Percentiles rank a stretch among this genome's conserved stretches.
Evolutionary conservation across 768 basidiomycete species (phyloP).

Genomic region (Mycena leptocephala): DNA sequence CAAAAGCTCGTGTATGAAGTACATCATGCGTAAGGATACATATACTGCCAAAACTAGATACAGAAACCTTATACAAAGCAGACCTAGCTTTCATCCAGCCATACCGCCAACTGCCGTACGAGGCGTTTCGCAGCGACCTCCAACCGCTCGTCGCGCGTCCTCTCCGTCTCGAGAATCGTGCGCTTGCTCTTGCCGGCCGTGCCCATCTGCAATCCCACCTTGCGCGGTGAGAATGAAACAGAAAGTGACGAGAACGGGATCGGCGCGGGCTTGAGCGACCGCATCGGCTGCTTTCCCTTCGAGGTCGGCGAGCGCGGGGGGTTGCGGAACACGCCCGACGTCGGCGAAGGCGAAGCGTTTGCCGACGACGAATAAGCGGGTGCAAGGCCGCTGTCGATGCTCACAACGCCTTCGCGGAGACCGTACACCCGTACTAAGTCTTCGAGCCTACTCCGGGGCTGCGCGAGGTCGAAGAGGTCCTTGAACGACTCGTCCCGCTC

Average conservation of each 20-base stretch:
- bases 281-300: conserved; percentile 21
- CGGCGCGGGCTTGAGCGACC: conserved; percentile 39
- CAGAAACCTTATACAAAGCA: background rate
- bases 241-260: conserved; percentile 57
- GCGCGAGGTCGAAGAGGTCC: conserved; percentile 84
- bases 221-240: conserved; percentile 61
- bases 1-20: background rate
- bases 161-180: conserved; percentile 69
- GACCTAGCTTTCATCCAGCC: conserved; percentile 48
- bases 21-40: background rate
- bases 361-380: conserved; percentile 6
- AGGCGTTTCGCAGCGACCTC: conserved; percentile 71
- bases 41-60: background rate
- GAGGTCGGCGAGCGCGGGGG: background rate
- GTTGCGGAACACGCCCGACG: conserved; percentile 32
- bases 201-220: conserved; percentile 56
- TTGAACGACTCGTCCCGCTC: conserved; percentile 84
- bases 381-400: conserved; percentile 36
- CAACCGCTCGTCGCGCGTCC: conserved; percentile 69
- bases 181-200: conserved; percentile 56
- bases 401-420: conserved; percentile 57
- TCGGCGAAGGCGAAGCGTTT: conserved; percentile 30
- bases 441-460: conserved; percentile 84
- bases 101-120: conserved; percentile 62
- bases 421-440: conserved; percentile 74